These are phyloP conservation scores for Corymbia calophylla DNA, from an alignment of 441 rosid genomes.

Conservation along the genomic window DNA sequence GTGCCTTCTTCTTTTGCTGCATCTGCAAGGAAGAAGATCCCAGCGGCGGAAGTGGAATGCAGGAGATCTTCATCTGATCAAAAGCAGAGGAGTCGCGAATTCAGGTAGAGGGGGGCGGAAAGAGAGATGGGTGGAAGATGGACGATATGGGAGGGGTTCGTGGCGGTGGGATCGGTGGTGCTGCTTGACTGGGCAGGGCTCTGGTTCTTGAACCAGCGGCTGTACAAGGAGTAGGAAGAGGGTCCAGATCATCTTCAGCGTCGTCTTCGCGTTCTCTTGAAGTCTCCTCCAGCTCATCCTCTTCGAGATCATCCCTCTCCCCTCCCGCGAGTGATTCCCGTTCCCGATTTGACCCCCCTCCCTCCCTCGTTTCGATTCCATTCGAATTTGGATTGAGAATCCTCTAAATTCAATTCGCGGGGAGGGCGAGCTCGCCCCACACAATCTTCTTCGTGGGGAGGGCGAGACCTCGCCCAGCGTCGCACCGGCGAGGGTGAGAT, in stretches of 20 bases:
- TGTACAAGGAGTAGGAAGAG: constrained; percentile 98
- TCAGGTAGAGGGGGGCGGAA: too few relatives aligned
- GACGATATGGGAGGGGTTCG: constrained; percentile 64
- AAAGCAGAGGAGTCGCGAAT: too few relatives aligned
- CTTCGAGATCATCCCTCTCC: constrained; percentile 90
- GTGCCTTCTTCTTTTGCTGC: too few relatives aligned
- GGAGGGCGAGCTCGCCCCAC: too few relatives aligned
- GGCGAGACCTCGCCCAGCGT: too few relatives aligned
- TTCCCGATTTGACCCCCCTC: background rate
- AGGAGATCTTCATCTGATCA: background rate
- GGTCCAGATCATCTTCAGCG: constrained; percentile 95
- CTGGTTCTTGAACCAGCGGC: constrained; percentile 80
- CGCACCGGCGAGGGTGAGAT: too few relatives aligned
- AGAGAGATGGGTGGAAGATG: constrained; percentile 48
- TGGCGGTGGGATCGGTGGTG: constrained; percentile 61
- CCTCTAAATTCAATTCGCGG: too few relatives aligned
- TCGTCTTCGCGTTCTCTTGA: constrained; percentile 95
- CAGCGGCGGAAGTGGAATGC: too few relatives aligned
- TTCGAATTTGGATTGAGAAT: background rate
- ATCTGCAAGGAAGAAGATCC: too few relatives aligned
- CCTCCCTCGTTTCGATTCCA: background rate
- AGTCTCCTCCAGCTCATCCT: constrained; percentile 97
- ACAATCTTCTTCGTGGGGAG: too few relatives aligned
- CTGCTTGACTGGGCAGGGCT: constrained; percentile 83
- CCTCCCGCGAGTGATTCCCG: constrained; percentile 62